A percentile compares a stretch with the other conserved stretches of the same genome.
Evolutionary conservation across 495 filamentous ascomycete genomes (phyloP).

Genomic region (Penicillium malachiteum): DNA sequence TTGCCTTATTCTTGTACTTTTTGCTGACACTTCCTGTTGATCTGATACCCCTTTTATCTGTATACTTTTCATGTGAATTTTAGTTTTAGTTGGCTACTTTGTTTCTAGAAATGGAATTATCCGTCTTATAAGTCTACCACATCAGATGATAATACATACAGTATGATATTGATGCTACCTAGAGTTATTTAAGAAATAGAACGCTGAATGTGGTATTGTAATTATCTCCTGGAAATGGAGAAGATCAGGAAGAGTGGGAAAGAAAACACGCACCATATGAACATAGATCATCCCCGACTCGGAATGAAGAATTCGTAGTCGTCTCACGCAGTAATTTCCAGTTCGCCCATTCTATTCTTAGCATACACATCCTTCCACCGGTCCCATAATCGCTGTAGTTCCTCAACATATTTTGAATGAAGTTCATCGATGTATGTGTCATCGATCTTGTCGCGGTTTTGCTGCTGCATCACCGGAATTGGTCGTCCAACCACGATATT

Average conservation of each 20-base stretch:
- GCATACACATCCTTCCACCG: conserved; percentile 86
- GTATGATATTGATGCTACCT: too few species aligned
- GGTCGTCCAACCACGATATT: conserved; percentile 87
- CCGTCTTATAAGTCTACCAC: too few species aligned
- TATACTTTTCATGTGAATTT: conserved; percentile 7
- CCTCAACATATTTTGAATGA: conserved; percentile 73
- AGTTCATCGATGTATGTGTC: conserved; percentile 75
- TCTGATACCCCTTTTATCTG: conserved; percentile 31
- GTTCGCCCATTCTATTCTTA: conserved; percentile 64
- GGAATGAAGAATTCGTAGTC: background rate
- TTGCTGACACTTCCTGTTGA: conserved; percentile 17
- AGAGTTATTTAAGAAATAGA: too few species aligned
- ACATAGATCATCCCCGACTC: background rate
- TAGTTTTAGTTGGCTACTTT: background rate
- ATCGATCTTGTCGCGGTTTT: conserved; percentile 53
- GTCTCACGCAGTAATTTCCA: conserved; percentile 72
- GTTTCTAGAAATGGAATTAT: background rate
- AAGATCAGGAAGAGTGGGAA: background rate
- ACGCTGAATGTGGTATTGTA: too few species aligned
- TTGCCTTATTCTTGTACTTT: conserved; percentile 14
- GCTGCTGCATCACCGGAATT: conserved; percentile 64
- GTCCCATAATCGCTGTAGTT: conserved; percentile 82
- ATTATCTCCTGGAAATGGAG: too few species aligned
- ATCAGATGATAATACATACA: too few species aligned
- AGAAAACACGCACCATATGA: background rate